These are phyloP conservation scores for Verticillium tricorpus DNA, from an alignment of 2,329 filamentous ascomycete genomes.

Conservation along the genomic window DNA sequence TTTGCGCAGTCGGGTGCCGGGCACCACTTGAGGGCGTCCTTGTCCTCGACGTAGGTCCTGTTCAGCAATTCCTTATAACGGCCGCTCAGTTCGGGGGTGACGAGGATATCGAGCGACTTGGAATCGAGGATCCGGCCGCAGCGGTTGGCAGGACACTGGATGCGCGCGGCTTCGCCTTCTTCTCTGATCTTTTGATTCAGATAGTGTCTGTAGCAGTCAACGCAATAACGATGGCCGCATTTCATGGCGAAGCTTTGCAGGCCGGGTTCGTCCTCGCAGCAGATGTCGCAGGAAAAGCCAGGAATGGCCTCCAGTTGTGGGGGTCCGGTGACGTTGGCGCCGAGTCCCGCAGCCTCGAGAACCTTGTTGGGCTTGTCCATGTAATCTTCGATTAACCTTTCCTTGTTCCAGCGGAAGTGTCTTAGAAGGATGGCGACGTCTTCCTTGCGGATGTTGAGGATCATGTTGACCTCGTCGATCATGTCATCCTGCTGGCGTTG, in stretches of 20 bases:
- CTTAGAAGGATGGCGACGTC: conserved; percentile 86
- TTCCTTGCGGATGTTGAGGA: conserved; percentile 84
- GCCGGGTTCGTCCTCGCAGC: conserved; percentile 79
- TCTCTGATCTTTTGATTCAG: conserved; percentile 88
- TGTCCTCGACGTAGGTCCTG: conserved; percentile 95
- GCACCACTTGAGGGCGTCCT: conserved; percentile 94
- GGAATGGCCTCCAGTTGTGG: conserved; percentile 67
- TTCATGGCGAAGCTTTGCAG: conserved; percentile 88
- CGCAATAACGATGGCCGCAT: conserved; percentile 90
- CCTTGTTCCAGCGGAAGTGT: conserved; percentile 93
- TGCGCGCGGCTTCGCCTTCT: conserved; percentile 90
- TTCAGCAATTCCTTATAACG: conserved; percentile 84
- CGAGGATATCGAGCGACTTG: conserved; percentile 76
- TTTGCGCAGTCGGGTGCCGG: conserved; percentile 96
- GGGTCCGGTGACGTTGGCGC: conserved; percentile 53
- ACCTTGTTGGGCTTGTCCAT: conserved; percentile 84
- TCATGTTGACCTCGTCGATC: conserved; percentile 84
- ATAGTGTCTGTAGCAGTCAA: conserved; percentile 89
- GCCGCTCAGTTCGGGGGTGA: conserved; percentile 48
- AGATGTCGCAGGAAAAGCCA: conserved; percentile 91
- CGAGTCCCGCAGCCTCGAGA: conserved; percentile 79
- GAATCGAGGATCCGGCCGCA: conserved; percentile 91
- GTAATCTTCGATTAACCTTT: conserved; percentile 89
- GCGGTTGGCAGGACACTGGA: conserved; percentile 84
- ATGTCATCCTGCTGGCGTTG: conserved; percentile 80